phyloP scores from a whole-genome alignment of 345 rosid genomes.

The Cardiospermum halicacabum region DNA sequence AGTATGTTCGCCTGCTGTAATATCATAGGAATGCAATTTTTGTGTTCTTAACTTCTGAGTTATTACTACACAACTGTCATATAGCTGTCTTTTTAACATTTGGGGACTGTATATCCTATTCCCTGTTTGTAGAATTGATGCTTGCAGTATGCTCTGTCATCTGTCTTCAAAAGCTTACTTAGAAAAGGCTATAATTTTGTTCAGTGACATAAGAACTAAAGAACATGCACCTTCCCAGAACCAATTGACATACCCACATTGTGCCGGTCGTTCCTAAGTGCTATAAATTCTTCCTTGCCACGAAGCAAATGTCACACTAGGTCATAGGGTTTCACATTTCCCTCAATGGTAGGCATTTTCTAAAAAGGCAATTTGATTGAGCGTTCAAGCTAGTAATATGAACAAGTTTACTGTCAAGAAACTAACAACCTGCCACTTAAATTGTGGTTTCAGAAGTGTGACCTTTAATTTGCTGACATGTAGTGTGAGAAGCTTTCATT shows the following conservation, averaged over 20 bases:
- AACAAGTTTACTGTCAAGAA: not conserved
- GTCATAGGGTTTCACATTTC: not conserved
- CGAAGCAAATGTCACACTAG: not conserved
- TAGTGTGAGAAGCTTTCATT: not conserved
- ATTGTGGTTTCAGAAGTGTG: not conserved
- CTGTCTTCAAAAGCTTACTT: not conserved
- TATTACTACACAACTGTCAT: no score
- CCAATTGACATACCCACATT: not conserved
- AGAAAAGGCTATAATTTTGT: not conserved
- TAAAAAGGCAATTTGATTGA: not conserved
- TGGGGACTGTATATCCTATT: not conserved
- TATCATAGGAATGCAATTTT: not conserved
- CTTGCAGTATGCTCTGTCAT: not conserved
- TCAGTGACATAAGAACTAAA: not conserved
- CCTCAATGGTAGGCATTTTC: no score
- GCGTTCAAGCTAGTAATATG: not conserved
- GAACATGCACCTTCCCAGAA: not conserved
- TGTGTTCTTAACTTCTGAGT: not conserved
- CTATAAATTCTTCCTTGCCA: not conserved
- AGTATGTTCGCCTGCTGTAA: not conserved
- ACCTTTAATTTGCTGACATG: not conserved
- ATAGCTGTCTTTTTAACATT: not conserved
- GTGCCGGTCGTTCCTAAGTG: not conserved
- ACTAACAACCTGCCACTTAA: not conserved
- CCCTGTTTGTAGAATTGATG: not conserved